Base-by-base conservation (phyloP, 441 rosid species). In the Biscutella auriculata region DNA sequence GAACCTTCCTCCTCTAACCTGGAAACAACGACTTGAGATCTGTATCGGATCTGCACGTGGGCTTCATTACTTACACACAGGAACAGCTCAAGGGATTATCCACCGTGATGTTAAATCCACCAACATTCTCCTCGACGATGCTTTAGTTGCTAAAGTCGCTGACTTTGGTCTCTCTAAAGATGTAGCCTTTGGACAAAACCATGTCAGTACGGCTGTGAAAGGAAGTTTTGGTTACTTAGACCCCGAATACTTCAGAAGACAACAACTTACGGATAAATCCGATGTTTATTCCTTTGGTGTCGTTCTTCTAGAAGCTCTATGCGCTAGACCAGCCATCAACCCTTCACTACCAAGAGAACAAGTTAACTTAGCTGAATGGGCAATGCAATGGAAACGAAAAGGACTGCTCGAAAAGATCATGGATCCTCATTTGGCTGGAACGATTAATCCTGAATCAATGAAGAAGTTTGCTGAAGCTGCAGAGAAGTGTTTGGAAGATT, bases 211-310 rank as follows among this genome's bases (percentile, higher is more conserved):
- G 0, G 95, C 87, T 1, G 94, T 92, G 54, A 92, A 92, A 65
- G 95, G 91, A 43, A 88, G 95, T 49, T 87, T 82, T 4, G 96
- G 97, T 19, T 85, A 85, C 61, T 60, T 91, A 19, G 98, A 91
- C 54, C 95, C 89, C 0, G 89, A 91, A 57, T 88, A 91, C 74
- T 85, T 85, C 60, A 78, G 84, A 66, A 79, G 89, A 63, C 96
- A 79, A 41, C 95, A 85, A 57, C 65, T 88, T 39, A 85, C 96
- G 0, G 92, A 85, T n/a, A 82, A 87, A 68, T 81, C 93, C 1
- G 96, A 91, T 53, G 96, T 91, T 16, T 84, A 82, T 67, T 88
- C 97, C 3, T 89, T 93, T 28, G 96, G 97, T 27, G 99, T 87
- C 4, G 93, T 93, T 28, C 76, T 93, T 34, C 75, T 93, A 8